These are phyloP conservation scores for Saccharomyces hybrid DNA, from an alignment of 1,139 yeast genomes.

Conservation along the genomic window DNA sequence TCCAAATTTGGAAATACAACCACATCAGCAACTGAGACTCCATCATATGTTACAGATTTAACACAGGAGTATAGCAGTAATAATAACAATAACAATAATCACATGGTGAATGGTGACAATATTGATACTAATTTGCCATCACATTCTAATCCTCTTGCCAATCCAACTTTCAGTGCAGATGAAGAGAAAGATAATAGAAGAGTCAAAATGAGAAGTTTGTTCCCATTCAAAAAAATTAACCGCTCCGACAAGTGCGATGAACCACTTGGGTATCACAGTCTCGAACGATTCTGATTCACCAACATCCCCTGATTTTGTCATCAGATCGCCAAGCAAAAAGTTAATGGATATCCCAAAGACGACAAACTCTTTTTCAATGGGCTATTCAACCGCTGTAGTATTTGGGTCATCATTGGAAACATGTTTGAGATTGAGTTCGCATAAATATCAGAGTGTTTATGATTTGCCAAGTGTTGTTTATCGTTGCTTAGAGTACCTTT, in stretches of 20 bases:
- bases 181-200: constrained; percentile 38
- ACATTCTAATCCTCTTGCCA: constrained; percentile 4
- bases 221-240: constrained; percentile 45
- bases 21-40: constrained; percentile 9
- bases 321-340: constrained; percentile 6
- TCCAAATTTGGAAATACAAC: constrained; percentile 8
- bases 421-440: constrained; percentile 46
- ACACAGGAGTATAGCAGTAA: constrained; percentile 4
- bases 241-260: constrained; percentile 4
- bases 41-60: constrained; percentile 18
- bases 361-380: constrained; percentile 7
- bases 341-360: constrained; percentile 7
- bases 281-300: background rate
- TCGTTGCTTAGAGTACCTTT: constrained; percentile 66
- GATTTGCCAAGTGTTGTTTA: constrained; percentile 69
- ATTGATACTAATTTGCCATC: constrained; percentile 16
- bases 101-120: constrained; percentile 6
- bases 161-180: constrained; percentile 9
- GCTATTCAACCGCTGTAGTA: constrained; percentile 26
- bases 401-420: constrained; percentile 62
- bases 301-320: background rate
- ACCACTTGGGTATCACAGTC: background rate
- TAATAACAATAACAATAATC: constrained; percentile 3
- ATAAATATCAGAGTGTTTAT: constrained; percentile 37
- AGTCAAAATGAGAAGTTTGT: constrained; percentile 49